Percentiles rank a stretch among this genome's conserved stretches.
Conservation (phyloP, 2,329 filamentous ascomycete genomes). For the Aspergillus calidoustus region DNA sequence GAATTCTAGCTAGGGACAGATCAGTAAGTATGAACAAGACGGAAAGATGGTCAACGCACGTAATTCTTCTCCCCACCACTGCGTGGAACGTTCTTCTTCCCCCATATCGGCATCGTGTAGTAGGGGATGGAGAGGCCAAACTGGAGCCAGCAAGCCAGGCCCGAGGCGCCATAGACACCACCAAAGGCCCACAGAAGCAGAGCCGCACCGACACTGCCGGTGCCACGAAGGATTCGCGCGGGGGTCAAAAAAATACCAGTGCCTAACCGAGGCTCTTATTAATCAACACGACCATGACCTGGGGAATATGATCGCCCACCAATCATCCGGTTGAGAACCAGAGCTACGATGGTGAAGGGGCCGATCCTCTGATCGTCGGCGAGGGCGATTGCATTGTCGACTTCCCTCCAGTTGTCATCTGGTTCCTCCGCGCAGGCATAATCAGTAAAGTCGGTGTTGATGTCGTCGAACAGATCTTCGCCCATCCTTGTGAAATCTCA, state of each 20-base stretch:
- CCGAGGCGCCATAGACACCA: background rate
- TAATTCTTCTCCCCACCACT: conserved; percentile 6
- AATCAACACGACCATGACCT: background rate
- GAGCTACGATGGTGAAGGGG: background rate
- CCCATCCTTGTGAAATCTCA: background rate
- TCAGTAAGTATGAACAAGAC: background rate
- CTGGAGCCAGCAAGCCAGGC: background rate
- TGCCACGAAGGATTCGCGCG: background rate
- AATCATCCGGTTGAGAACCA: conserved; percentile 1
- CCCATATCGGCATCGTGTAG: background rate
- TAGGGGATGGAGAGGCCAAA: background rate
- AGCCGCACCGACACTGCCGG: background rate
- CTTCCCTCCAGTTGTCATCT: background rate
- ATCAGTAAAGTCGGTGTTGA: background rate
- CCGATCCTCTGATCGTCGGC: conserved; percentile 1
- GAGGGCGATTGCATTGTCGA: background rate
- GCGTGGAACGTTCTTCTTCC: background rate
- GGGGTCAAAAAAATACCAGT: conserved; percentile 3
- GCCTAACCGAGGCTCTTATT: background rate
- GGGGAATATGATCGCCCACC: background rate
- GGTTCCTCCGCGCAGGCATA: background rate
- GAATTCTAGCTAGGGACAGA: background rate
- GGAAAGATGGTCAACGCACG: background rate
- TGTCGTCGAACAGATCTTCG: background rate
- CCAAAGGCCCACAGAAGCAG: conserved; percentile 1